phyloP scores from a whole-genome alignment of 805 yeast species.

The Sungouiozyma ichnusensis region DNA sequence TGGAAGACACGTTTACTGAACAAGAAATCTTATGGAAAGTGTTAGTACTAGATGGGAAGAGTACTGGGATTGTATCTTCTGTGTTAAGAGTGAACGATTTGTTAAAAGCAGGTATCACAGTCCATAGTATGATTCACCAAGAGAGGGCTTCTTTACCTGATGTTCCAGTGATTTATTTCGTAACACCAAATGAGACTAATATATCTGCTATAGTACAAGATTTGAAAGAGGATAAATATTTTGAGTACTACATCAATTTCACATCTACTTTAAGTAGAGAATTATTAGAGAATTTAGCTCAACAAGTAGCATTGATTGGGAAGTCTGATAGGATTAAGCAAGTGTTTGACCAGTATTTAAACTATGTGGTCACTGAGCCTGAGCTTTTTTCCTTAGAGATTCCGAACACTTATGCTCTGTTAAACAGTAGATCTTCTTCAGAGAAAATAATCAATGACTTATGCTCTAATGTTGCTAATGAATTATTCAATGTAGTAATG shows the following conservation, averaged over 20 bases:
- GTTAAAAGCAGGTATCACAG: constrained; percentile 82
- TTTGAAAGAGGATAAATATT: constrained; percentile 63
- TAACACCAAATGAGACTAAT: constrained; percentile 77
- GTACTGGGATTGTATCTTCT: constrained; percentile 80
- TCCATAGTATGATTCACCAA: constrained; percentile 65
- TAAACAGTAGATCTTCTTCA: constrained; percentile 60
- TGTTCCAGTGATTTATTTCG: constrained; percentile 88
- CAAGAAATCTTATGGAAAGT: constrained; percentile 87
- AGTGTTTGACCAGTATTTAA: constrained; percentile 88
- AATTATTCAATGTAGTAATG: constrained; percentile 68
- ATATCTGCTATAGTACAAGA: constrained; percentile 61
- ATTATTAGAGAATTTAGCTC: constrained; percentile 80
- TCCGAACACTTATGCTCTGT: constrained; percentile 49
- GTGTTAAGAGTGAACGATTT: constrained; percentile 89
- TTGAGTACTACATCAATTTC: constrained; percentile 74
- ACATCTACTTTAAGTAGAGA: constrained; percentile 70
- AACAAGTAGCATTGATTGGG: constrained; percentile 62
- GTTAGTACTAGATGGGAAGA: constrained; percentile 65
- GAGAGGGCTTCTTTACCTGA: constrained; percentile 81
- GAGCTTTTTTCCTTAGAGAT: constrained; percentile 74
- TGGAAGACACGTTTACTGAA: constrained; percentile 43
- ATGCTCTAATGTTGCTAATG: constrained; percentile 66
- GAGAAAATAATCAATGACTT: constrained; percentile 64
- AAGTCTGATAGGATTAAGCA: constrained; percentile 68
- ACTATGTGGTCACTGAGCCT: constrained; percentile 88